Conservation (phyloP, 352 stramenopile genomes). For the Aphanomyces euteiches region DNA sequence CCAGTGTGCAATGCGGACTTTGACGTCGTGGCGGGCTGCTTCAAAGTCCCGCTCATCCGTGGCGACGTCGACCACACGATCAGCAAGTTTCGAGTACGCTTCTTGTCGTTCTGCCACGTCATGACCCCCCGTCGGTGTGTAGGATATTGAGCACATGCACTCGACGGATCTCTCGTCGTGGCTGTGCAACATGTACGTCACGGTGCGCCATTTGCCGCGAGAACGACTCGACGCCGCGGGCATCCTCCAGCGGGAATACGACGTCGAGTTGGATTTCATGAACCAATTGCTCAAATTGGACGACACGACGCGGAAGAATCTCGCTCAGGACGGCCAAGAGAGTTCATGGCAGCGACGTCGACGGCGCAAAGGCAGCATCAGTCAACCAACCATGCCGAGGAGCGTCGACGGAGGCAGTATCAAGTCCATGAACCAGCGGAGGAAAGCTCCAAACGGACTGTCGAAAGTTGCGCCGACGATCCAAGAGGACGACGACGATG, state of each 20-base stretch:
- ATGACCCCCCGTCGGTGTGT: constrained; percentile 24
- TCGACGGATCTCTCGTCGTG: constrained; percentile 69
- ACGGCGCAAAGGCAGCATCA: too few relatives aligned
- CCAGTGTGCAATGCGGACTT: constrained; percentile 67
- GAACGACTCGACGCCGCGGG: constrained; percentile 24
- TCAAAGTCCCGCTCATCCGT: constrained; percentile 76
- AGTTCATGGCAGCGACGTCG: too few relatives aligned
- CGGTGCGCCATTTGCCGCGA: constrained; percentile 43
- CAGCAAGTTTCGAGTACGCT: constrained; percentile 51
- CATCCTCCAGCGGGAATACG: constrained; percentile 36
- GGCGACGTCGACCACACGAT: constrained; percentile 81
- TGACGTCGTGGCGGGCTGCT: constrained; percentile 63
- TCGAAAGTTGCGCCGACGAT: constrained; percentile 15
- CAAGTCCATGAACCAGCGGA: neutral
- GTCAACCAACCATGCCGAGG: too few relatives aligned
- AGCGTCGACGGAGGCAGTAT: neutral
- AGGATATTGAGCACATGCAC: constrained; percentile 66
- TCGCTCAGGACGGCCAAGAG: constrained; percentile 1
- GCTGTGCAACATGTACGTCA: constrained; percentile 89
- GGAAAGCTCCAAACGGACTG: neutral
- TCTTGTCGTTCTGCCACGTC: constrained; percentile 12
- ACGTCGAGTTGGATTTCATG: constrained; percentile 30
- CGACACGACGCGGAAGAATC: neutral
- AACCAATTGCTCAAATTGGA: constrained; percentile 30
- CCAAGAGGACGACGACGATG: constrained; percentile 23